These are phyloP conservation scores for Podila horticola DNA, from an alignment of 192 early-diverging fungal genomes.

Conservation along the genomic window DNA sequence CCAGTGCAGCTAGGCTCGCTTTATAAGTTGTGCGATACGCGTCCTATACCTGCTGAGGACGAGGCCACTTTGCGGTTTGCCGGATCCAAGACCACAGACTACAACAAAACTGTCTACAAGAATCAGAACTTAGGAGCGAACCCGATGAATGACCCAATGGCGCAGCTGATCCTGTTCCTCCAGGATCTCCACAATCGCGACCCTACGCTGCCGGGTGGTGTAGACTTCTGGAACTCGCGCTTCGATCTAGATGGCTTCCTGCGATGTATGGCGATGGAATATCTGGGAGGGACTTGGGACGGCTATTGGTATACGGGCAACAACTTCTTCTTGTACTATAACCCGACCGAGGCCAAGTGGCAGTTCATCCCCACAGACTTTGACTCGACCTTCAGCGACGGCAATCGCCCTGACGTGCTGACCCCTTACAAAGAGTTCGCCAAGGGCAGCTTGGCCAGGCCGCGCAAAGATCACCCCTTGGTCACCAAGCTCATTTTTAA, in stretches of 20 bases:
- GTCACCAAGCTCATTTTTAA: slow-evolving; percentile 40
- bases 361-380: too few species aligned
- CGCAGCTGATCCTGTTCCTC: slow-evolving; percentile 36
- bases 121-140: slow-evolving; percentile 26
- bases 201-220: slow-evolving; percentile 8
- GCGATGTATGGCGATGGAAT: slow-evolving; percentile 44
- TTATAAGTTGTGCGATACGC: slow-evolving; percentile 44
- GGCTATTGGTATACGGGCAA: slow-evolving; percentile 39
- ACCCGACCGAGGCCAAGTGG: slow-evolving; percentile 21
- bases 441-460: not conserved
- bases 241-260: slow-evolving; percentile 40
- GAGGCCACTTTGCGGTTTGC: slow-evolving; percentile 36
- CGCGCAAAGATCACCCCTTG: slow-evolving; percentile 39
- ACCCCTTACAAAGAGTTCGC: slow-evolving; percentile 38
- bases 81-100: slow-evolving; percentile 20
- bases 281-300: slow-evolving; percentile 51
- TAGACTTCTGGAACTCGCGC: slow-evolving; percentile 30
- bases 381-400: slow-evolving; percentile 54
- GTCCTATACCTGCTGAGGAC: not conserved
- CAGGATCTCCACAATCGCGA: slow-evolving; percentile 34
- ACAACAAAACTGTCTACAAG: slow-evolving; percentile 44
- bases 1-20: slow-evolving; percentile 22
- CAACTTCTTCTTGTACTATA: slow-evolving; percentile 50
- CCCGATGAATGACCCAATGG: slow-evolving; percentile 24
- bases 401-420: slow-evolving; percentile 12